Evolutionary conservation across 2,329 filamentous ascomycete genomes (phyloP), one percentile per base, ranked within the genome.

Genomic region (Clathrospora elynae): DNA sequence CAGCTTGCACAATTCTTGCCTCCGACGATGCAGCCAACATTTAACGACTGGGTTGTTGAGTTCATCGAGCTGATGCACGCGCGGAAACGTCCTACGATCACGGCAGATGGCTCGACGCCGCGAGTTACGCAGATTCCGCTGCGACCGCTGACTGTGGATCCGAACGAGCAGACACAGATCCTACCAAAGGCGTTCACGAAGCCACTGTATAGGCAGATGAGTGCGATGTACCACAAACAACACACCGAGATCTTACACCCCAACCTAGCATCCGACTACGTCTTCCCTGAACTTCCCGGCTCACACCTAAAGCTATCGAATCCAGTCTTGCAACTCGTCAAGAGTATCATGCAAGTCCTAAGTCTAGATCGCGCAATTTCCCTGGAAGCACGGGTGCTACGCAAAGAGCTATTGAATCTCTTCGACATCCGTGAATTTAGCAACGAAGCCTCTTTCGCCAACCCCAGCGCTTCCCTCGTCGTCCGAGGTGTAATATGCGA

Each of bases 351-450:
- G 84, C 92, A 97, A 67, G 87, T 99, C 7, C 78, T 99, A 4
- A 88, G 84, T 22, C 81, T 99, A 1, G 93, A 96, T 72, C 93
- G 92, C 70, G 89, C 89, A 57, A 93, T 95, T 59, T 86, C 85
- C 0, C 82, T 95, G 33, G 92, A 97, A 71, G 90, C 90, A 2
- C 85, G 93, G 5, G 77, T 95, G 2, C 78, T 99, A 1, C 85
- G 95, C 38, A 95, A 95, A 59, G 92, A 97, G 47, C 78, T 99
- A 0, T 81, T 99, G 0, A 81, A 85, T 7, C 79, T 97, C 37
- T 96, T 99, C 69, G 93, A 99, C 42, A 85, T 99, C 38, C 87
- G 90, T 58, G 93, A 99, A 71, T 99, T 99, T 75, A 88, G 86
- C 68, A 80, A 85, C 38, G 89, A 92, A 41, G 92, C 87, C n/a